Percentiles rank a stretch among this genome's conserved stretches.
Conservation (phyloP, 1,284 basidiomycete genomes). For the Cutaneotrichosporon cyanovorans region DNA sequence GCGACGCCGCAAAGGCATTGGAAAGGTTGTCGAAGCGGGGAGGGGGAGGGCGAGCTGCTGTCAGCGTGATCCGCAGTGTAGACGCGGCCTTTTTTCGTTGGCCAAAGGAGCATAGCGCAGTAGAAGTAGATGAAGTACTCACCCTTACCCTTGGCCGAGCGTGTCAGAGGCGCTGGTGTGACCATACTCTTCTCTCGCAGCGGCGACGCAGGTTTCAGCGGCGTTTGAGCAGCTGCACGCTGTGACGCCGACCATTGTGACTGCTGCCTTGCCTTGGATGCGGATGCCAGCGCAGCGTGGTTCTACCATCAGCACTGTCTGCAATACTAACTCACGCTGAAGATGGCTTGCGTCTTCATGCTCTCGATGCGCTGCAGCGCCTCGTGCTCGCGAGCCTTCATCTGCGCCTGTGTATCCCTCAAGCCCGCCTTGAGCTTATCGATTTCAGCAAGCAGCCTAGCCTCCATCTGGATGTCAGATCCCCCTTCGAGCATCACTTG, state of each 20-base stretch:
- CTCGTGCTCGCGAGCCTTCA: conserved; percentile 28
- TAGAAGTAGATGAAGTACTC: too few species aligned
- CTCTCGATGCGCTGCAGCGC: conserved; percentile 40
- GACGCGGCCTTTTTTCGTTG: too few species aligned
- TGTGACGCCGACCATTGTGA: conserved; percentile 15
- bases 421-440: conserved; percentile 16
- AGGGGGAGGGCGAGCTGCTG: conserved; percentile 13
- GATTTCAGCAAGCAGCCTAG: conserved; percentile 17
- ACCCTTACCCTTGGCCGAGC: conserved; percentile 29
- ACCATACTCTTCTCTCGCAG: conserved; percentile 6
- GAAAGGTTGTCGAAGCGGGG: conserved; percentile 27
- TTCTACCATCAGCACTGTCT: conserved; percentile 9
- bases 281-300: conserved; percentile 15
- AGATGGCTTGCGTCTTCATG: conserved; percentile 38
- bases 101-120: too few species aligned
- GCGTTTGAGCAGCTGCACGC: conserved; percentile 4
- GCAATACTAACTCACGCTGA: conserved; percentile 23
- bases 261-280: conserved; percentile 17
- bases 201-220: conserved; percentile 6
- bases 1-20: conserved; percentile 30
- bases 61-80: neutral
- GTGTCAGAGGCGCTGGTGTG: conserved; percentile 18
- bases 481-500: conserved; percentile 9
- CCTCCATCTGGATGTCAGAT: conserved; percentile 8
- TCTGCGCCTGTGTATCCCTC: conserved; percentile 25